A percentile compares a stretch with the other conserved stretches of the same genome.
These are phyloP conservation scores for Bacidia gigantensis DNA, from an alignment of 495 filamentous ascomycete genomes.

Conservation along the genomic window DNA sequence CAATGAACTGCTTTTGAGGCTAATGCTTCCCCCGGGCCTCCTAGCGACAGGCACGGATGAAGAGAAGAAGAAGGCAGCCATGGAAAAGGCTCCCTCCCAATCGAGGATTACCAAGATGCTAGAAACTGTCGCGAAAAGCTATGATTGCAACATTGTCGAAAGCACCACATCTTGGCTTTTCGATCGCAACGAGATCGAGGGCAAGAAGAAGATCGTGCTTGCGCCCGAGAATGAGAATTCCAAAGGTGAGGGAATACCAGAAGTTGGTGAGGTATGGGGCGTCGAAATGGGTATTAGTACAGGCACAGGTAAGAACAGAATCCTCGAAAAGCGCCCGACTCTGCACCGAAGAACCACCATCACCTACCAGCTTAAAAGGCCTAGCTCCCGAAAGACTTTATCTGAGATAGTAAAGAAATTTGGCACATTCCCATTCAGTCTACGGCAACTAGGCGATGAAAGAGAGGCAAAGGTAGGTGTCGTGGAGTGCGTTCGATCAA, in stretches of 20 bases:
- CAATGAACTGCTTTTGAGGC: conserved; percentile 81
- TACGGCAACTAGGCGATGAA: conserved; percentile 94
- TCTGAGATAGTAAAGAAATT: conserved; percentile 95
- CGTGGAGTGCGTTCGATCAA: conserved; percentile 81
- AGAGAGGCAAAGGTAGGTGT: conserved; percentile 91
- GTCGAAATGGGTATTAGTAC: conserved; percentile 87
- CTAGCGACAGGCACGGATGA: conserved; percentile 74
- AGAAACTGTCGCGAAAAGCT: conserved; percentile 82
- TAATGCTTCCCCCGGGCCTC: conserved; percentile 81
- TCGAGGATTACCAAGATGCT: conserved; percentile 70
- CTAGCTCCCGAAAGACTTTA: conserved; percentile 75
- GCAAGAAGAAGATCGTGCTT: conserved; percentile 94
- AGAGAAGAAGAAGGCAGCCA: conserved; percentile 83
- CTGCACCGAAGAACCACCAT: conserved; percentile 84
- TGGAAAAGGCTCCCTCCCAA: conserved; percentile 67
- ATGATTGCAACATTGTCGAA: conserved; percentile 88
- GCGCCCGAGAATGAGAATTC: conserved; percentile 65
- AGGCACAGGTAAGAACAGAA: conserved; percentile 90
- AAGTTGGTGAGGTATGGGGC: conserved; percentile 93
- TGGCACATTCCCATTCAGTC: conserved; percentile 91
- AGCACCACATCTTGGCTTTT: conserved; percentile 95
- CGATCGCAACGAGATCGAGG: conserved; percentile 92
- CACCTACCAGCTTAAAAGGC: conserved; percentile 81
- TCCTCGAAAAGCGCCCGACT: conserved; percentile 69
- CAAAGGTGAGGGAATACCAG: conserved; percentile 82